Conservation (phyloP, 179 eudicot genomes). For the Spergularia azorica region DNA sequence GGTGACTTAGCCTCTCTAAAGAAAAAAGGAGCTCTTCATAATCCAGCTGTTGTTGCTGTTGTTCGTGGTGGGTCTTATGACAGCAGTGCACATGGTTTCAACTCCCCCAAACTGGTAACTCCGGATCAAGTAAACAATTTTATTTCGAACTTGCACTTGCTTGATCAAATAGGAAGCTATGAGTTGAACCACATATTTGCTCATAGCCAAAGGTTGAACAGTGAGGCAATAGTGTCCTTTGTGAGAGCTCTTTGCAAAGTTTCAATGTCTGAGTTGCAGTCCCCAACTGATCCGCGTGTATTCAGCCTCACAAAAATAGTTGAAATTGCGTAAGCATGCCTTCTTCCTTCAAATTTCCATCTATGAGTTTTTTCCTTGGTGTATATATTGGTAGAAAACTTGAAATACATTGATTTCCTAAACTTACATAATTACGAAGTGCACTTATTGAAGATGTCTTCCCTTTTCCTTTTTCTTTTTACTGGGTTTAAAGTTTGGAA, state of each 20-base stretch:
- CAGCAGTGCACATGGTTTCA: slow-evolving; percentile 70
- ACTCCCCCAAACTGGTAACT: slow-evolving; percentile 71
- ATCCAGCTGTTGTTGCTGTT: slow-evolving; percentile 94
- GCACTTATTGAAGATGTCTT: too few relatives aligned
- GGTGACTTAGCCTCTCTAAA: slow-evolving; percentile 57
- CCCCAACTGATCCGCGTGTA: slow-evolving; percentile 98
- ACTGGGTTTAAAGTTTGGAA: too few relatives aligned
- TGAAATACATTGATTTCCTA: neutral
- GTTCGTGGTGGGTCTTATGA: slow-evolving; percentile 98
- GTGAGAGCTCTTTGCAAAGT: slow-evolving; percentile 96
- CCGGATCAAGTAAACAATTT: slow-evolving; percentile 89
- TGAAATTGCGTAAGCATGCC: slow-evolving; percentile 89
- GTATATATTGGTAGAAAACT: neutral
- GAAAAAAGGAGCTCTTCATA: slow-evolving; percentile 88
- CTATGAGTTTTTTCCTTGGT: neutral
- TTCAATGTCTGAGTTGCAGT: slow-evolving; percentile 95
- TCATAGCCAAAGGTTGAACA: slow-evolving; percentile 96
- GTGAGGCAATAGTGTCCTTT: slow-evolving; percentile 98
- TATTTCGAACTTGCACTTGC: slow-evolving; percentile 88
- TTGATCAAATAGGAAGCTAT: slow-evolving; percentile 96
- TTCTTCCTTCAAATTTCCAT: slow-evolving; percentile 28
- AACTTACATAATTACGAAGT: too few relatives aligned
- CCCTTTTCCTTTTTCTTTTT: too few relatives aligned
- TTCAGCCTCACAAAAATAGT: slow-evolving; percentile 97
- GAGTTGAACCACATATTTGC: slow-evolving; percentile 98